Evolutionary conservation across 768 basidiomycete genomes (phyloP).

Genomic region (Amanita molliuscula): DNA sequence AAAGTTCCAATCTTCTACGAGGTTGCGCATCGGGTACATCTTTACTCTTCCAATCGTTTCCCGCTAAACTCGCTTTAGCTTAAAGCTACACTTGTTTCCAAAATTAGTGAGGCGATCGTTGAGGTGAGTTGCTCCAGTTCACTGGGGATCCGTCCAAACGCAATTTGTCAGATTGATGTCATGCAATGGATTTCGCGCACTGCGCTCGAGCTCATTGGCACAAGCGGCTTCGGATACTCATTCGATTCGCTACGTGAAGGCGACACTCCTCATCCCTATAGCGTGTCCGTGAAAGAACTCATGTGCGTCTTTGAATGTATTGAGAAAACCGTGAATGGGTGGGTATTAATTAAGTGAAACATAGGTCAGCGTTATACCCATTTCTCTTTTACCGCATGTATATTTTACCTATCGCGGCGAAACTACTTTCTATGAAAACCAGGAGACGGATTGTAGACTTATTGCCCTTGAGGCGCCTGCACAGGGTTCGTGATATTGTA

Average conservation of each 20-base stretch:
- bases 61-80: neutral
- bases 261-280: constrained; percentile 19
- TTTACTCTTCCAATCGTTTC: neutral
- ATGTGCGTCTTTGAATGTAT: constrained; percentile 14
- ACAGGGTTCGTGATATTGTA: constrained; percentile 21
- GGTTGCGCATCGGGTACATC: constrained; percentile 17
- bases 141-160: neutral
- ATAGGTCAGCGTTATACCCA: constrained; percentile 11
- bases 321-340: neutral
- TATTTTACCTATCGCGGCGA: constrained; percentile 11
- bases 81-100: neutral
- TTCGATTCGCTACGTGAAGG: constrained; percentile 28
- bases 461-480: constrained; percentile 21
- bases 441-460: constrained; percentile 22
- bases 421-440: constrained; percentile 18
- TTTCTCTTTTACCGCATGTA: constrained; percentile 11
- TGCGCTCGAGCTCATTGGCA: constrained; percentile 39
- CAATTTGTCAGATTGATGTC: constrained; percentile 19
- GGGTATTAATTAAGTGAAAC: neutral
- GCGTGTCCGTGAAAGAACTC: constrained; percentile 19
- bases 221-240: constrained; percentile 35
- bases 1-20: constrained; percentile 24
- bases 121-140: neutral
- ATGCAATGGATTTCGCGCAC: constrained; percentile 26
- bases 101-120: neutral